These are phyloP conservation scores for Zoysia japonica DNA, from an alignment of 176 grass and related monocot species.

Conservation along the genomic window DNA sequence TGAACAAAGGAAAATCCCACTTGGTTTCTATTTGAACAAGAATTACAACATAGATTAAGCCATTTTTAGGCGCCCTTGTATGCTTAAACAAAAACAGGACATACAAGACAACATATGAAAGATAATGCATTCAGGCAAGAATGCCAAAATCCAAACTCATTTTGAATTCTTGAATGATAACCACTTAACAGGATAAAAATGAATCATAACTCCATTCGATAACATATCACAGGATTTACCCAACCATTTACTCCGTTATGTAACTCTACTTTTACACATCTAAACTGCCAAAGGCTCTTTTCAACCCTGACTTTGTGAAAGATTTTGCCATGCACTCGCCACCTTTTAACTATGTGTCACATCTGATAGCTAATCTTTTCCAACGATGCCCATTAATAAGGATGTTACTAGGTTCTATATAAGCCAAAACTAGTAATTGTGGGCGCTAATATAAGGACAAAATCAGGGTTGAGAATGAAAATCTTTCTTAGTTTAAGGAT, in stretches of 20 bases:
- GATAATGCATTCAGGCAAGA: neutral
- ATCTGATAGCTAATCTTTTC: neutral
- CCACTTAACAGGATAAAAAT: constrained; percentile 11
- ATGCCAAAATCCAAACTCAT: constrained; percentile 1
- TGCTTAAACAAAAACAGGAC: neutral
- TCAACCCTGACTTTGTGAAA: neutral
- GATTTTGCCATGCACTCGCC: neutral
- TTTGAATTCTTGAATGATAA: constrained; percentile 15
- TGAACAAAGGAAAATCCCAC: neutral
- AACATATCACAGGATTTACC: neutral
- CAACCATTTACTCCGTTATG: neutral
- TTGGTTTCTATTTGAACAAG: constrained; percentile 4
- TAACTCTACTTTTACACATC: neutral
- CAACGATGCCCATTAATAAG: neutral
- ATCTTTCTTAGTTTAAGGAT: neutral
- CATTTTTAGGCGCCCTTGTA: neutral
- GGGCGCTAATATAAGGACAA: neutral
- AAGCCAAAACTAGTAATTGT: neutral
- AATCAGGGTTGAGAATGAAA: neutral
- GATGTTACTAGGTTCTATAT: neutral
- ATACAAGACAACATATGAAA: neutral
- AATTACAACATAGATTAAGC: constrained; percentile 9
- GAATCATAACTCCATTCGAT: neutral
- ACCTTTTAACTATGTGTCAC: neutral
- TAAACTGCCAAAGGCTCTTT: neutral